phyloP scores from a whole-genome alignment of 768 basidiomycete genomes.

The Trametopsis cervina region DNA sequence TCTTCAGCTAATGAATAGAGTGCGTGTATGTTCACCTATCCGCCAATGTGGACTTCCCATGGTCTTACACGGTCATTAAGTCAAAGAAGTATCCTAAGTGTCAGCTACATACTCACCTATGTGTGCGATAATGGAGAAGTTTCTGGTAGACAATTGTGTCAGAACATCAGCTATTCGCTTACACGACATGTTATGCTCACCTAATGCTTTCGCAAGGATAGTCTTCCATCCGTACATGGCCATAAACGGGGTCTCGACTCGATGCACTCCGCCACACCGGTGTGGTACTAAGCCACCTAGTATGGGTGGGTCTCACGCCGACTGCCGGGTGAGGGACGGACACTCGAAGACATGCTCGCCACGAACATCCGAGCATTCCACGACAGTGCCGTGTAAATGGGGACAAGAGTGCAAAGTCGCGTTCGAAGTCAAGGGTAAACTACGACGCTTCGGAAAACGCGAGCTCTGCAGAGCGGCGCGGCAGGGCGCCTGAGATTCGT shows the following conservation, averaged over 20 bases:
- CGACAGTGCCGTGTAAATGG: neutral
- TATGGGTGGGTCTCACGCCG: neutral
- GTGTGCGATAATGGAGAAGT: constrained; percentile 96
- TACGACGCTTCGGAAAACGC: neutral
- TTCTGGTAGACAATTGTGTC: constrained; percentile 34
- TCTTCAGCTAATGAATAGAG: too few species aligned
- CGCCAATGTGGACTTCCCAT: constrained; percentile 93
- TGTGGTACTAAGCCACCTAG: constrained; percentile 26
- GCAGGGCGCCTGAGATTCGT: neutral
- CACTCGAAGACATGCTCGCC: constrained; percentile 18
- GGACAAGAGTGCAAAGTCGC: neutral
- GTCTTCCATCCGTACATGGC: constrained; percentile 42
- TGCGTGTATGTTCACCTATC: too few species aligned
- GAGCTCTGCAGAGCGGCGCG: too few species aligned
- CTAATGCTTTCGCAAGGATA: constrained; percentile 65
- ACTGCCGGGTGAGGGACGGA: neutral
- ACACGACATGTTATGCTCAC: constrained; percentile 28
- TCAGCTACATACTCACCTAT: constrained; percentile 48
- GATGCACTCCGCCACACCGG: constrained; percentile 15
- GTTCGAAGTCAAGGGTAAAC: neutral
- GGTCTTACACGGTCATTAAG: constrained; percentile 57
- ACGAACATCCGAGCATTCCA: constrained; percentile 21
- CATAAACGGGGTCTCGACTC: neutral
- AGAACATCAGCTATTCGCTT: neutral
- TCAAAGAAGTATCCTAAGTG: too few species aligned